Base-by-base conservation (phyloP, 2,329 filamentous ascomycete species). In the Zymoseptoria crescenta region DNA sequence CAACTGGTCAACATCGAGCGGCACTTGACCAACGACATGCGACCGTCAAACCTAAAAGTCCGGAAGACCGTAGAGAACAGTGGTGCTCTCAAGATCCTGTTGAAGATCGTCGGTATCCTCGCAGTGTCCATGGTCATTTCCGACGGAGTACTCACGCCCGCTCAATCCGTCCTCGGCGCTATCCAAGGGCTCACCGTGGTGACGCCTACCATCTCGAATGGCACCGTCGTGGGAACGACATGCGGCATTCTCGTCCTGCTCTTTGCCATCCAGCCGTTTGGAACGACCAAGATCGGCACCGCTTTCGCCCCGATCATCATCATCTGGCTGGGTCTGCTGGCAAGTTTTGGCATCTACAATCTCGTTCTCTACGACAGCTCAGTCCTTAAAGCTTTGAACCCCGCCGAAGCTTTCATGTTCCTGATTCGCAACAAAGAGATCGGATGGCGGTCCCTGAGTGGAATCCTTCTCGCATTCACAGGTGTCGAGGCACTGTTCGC, bases 401-500 rank as follows among this genome's bases (percentile, higher is more conserved):
- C 77, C 0, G 81, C 80, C 62, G 87, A 80, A 59, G 85, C 84
- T 2, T 82, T 86, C 58, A 69, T 76, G 3, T 89, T 84, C 68
- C 78, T 89, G 48, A 71, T 81, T 20, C 77, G 82, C 13, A 84
- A 87, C 66, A 78, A 79, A 56, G 77, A 80, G 3, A 76, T 81
- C 4, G 86, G 83, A 0, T 89, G 86, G 86, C 77, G 76, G 59
- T 82, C 80, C 59, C 77, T 89, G 1, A 86, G 69, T 28, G 88
- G 88, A 4, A 82, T 91, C 20, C 73, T 92, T 1, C 80, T 92
- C 8, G 82, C 85, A 2, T 91, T 92, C 67, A 91, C 88, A 1
- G 88, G 86, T 50, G 86, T 89, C n/a, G 88, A 91, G 70, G 87
- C 88, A 1, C 77, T 92, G 0, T 92, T 91, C 68, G 88, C 88